Base-by-base conservation (phyloP, 768 basidiomycete species). In the Cystoderma amianthinum region DNA sequence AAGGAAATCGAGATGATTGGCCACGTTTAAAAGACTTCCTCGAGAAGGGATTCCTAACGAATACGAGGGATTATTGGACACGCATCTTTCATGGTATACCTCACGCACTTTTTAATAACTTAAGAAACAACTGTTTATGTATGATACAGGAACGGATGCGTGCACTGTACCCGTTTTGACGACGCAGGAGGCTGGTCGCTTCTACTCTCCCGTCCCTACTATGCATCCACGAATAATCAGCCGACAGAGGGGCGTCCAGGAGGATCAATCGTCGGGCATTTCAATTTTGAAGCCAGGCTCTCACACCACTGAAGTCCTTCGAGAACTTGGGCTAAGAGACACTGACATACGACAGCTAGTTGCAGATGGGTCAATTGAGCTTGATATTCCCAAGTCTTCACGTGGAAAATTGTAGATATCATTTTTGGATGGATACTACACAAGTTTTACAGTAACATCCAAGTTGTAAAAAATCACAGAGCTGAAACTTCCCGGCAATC, bases 121-220 rank as follows among this genome's bases (percentile, higher is more conserved):
- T 28, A 9, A 30, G 28, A 30, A 30, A 30, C 28, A 9, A 15
- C 39, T 16, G 28, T 9, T 12, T 10, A 24, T 36, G 37, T 2
- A 16, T 10, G 30, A 30, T 30, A 15, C 51, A 88, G 85, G 71
- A 20, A 81, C 74, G 10, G 86, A 89, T 44, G 80, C 83, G 5
- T 89, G 86, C 53, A 72, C 71, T 7, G 60, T 84, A 11, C 85
- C 86, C 0, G 80, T 89, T 21, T 65, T 88, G 19, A 68, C 75
- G 3, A 72, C 81, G 0, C 51, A 60, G 18, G 85, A 89, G 67
- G 84, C 82, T 3, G 70, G 66, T 2, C 59, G 55, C 22, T 55
- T 72, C 18, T 60, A 69, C 42, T 49, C 64, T 11, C 51, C 64
- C 2, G 59, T 74, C 15, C 80, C 83, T 4, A 50, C 56, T n/a